Base-by-base conservation (phyloP, 1,139 yeast genomes). In the Geotrichum citri-aurantii region DNA sequence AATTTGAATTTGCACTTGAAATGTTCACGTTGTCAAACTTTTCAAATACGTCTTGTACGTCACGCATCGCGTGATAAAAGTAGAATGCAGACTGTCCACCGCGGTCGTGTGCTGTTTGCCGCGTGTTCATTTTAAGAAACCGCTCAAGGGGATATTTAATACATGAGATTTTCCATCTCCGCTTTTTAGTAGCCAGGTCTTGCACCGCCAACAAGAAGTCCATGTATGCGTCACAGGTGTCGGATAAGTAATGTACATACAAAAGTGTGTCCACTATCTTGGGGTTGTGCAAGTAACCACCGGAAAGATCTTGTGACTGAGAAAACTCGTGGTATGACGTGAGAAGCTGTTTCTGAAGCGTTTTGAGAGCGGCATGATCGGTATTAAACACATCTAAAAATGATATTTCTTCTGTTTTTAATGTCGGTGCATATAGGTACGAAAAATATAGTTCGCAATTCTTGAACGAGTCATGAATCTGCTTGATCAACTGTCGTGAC, bases 11-110 rank as follows among this genome's bases (percentile, higher is more conserved):
- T n/a, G 12, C 10, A 2, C 14, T 8, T 8, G n/a, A 17, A 7
- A 2, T 37, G 44, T 17, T n/a, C 5, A 37, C 2, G n/a, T 19
- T 37, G 44, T 63, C 65, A 1, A 75, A 69, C 59, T 75, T 74
- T 58, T 78, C 81, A 61, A 79, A 77, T 0, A 79, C 75, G 53
- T 79, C 81, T 55, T 79, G 82, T 7, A 81, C 81, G 55, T 78
- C 82, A 14, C 69, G 58, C 56, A 75, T 75, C 1, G 78, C 72
- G 56, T 77, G 79, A 59, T 71, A 73, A 61, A 78, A 79, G 54
- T 75, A 73, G 26, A 75, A 71, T 5, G 78, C 76, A 23, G 75
- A 71, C 46, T 76, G 76, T 1, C 80, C 78, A 27, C 83, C 83
- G 60, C 78, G 76, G 65, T 80, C 83, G 50, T 75, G 73, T 4